Evolutionary conservation across 2,329 filamentous ascomycete genomes (phyloP).

Genomic region (Dactylellina sp.): DNA sequence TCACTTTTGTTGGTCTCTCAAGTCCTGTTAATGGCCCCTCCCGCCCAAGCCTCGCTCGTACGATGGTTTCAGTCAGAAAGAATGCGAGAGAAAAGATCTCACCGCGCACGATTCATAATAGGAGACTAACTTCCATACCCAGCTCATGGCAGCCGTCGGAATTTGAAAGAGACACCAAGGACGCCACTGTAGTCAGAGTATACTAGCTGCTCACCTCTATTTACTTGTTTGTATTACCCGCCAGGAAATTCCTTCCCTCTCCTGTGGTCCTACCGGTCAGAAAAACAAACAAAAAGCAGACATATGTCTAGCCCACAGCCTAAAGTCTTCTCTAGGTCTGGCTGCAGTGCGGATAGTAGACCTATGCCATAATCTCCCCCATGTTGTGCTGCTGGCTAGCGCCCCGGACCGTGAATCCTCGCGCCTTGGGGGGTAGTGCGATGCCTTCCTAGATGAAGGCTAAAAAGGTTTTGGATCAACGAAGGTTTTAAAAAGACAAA

Average conservation of each 20-base stretch:
- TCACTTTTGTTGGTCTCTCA: too few species aligned
- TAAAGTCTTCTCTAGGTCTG: too few species aligned
- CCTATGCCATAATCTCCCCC: conserved; percentile 15
- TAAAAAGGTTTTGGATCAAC: conserved; percentile 24
- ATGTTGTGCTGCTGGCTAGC: conserved; percentile 4
- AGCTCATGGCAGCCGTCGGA: background rate
- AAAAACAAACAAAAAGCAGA: conserved; percentile 6
- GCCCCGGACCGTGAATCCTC: conserved; percentile 9
- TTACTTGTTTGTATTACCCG: conserved; percentile 26
- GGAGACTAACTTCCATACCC: background rate
- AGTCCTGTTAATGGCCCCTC: background rate
- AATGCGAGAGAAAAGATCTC: conserved; percentile 29
- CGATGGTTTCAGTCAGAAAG: conserved; percentile 32
- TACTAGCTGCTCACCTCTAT: background rate
- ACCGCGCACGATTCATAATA: conserved; percentile 3
- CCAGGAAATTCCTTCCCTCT: conserved; percentile 14
- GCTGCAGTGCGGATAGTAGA: too few species aligned
- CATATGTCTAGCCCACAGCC: background rate
- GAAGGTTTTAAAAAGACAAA: conserved; percentile 7
- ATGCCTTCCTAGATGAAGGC: conserved; percentile 14
- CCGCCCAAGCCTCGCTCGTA: conserved; percentile 17
- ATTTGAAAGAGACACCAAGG: background rate
- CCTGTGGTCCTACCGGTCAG: conserved; percentile 23
- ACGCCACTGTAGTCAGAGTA: background rate
- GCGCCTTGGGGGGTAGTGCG: conserved; percentile 9